These are phyloP conservation scores for Trichoderma atroviride DNA, from an alignment of 2,329 filamentous ascomycete species.

Conservation along the genomic window DNA sequence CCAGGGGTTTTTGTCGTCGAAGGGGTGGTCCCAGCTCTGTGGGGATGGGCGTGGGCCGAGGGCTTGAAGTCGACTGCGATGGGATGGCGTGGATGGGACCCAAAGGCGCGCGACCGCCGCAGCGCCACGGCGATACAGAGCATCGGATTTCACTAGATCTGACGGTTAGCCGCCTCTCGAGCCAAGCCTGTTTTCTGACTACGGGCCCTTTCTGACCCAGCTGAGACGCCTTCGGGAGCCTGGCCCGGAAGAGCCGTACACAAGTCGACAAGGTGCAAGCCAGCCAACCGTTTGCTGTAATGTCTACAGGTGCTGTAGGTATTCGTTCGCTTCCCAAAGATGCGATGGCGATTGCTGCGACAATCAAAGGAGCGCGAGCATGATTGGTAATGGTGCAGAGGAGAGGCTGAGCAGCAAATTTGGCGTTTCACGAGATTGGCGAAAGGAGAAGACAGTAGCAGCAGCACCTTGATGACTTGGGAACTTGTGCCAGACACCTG, in stretches of 20 bases:
- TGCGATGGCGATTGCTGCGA: background rate
- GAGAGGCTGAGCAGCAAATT: constrained; percentile 10
- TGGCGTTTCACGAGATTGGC: constrained; percentile 13
- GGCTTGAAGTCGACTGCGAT: background rate
- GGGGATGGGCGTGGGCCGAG: constrained; percentile 24
- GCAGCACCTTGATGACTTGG: background rate
- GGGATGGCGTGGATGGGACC: no score
- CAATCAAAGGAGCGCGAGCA: background rate
- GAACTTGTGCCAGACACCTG: background rate
- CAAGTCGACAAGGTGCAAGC: background rate
- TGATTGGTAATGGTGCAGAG: background rate
- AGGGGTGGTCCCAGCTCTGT: constrained; percentile 18
- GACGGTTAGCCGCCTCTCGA: background rate
- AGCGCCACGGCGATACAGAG: constrained; percentile 17
- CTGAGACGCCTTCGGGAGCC: constrained; percentile 26
- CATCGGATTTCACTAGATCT: constrained; percentile 16
- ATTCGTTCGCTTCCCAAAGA: background rate
- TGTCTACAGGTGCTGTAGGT: background rate
- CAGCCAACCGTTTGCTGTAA: background rate
- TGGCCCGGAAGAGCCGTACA: constrained; percentile 19
- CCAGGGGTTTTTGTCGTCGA: constrained; percentile 18
- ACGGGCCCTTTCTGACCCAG: constrained; percentile 10
- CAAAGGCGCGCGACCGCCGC: background rate
- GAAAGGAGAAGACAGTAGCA: background rate
- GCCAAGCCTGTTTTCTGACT: background rate